Percentiles rank a stretch among this genome's conserved stretches.
Evolutionary conservation across 148 eudicot species (phyloP).

Genomic region (Polygonum aviculare): DNA sequence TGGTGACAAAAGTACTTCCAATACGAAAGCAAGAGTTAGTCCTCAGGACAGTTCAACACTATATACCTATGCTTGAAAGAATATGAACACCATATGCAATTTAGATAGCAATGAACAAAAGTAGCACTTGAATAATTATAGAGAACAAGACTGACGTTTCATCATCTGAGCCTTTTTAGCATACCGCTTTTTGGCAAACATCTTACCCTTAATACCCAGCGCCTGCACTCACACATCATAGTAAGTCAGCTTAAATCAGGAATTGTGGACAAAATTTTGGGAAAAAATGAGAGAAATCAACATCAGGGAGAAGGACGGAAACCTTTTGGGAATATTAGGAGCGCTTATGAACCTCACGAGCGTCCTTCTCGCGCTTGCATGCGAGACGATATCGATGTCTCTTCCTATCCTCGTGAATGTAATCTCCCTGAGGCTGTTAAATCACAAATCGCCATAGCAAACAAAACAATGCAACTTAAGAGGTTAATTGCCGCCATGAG

Average conservation of each 20-base stretch:
- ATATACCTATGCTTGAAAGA: too few relatives aligned
- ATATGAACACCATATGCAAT: neutral
- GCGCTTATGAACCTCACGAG: slow-evolving; percentile 65
- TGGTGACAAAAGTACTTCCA: too few relatives aligned
- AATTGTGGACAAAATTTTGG: neutral
- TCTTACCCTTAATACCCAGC: slow-evolving; percentile 91
- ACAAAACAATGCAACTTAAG: neutral
- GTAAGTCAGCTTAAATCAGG: neutral
- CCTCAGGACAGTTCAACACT: too few relatives aligned
- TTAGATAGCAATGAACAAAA: neutral
- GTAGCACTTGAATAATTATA: neutral
- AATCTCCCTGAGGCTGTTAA: slow-evolving; percentile 90
- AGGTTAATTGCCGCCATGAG: neutral
- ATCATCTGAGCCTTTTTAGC: slow-evolving; percentile 86
- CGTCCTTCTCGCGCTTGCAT: slow-evolving; percentile 85
- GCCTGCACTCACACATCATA: slow-evolving; percentile 34
- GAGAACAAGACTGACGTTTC: slow-evolving; percentile 48
- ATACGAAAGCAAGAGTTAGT: too few relatives aligned
- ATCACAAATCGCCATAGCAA: neutral
- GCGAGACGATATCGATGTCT: slow-evolving; percentile 76
- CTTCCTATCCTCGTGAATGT: slow-evolving; percentile 77
- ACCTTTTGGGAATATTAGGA: slow-evolving; percentile 71
- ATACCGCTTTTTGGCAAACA: slow-evolving; percentile 64
- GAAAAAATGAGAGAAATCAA: neutral
- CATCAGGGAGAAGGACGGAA: neutral